Base-by-base conservation (phyloP, 306 rosid genomes). In the Myrica gale region DNA sequence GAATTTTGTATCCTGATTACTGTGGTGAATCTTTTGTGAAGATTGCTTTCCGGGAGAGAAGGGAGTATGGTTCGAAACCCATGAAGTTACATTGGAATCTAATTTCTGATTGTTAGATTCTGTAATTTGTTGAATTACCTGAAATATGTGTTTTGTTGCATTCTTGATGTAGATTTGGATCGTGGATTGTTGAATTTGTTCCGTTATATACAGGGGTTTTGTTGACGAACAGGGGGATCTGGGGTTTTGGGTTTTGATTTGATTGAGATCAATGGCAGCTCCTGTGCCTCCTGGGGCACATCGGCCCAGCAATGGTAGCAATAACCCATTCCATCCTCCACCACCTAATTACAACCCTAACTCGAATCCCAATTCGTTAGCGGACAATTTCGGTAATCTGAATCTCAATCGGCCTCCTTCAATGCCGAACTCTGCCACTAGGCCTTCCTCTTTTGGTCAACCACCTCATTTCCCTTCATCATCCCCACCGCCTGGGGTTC, bases 281-380 rank as follows among this genome's bases (percentile, higher is more conserved):
- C 79, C 85, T 85, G 92, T 90, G 96, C 97, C 96, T 88, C 90
- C 92, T 71, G 98, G 98, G 94, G 97, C 96, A 88, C 91, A 94
- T 76, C 87, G 98, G 85, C 93, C 97, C 87, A 85, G 70, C 39
- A 81, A 13, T 37, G 76, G 60, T 50, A 78, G 80, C 56, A 78
- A 74, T 71, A 82, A 85, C 74, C 75, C 83, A 37, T 48, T 69
- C 23, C 79, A 73, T 23, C 77, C 84, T 37, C 80, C 88, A 5
- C 92, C 93, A 17, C 89, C 88, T 43, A 90, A 87, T 84, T 90
- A 89, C 89, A 73, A 79, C 39, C 93, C 97, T 58, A 89, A 85
- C 81, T 68, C 82, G 42, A 79, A 77, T 47, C 80, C 90, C 0
- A 92, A 87, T 88, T 79, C 72, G 11, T 41, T 94, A 65, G 84